Percentiles rank a stretch among this genome's conserved stretches.
Conservation (phyloP, 1,284 basidiomycete genomes). For the Ganoderma boninense region DNA sequence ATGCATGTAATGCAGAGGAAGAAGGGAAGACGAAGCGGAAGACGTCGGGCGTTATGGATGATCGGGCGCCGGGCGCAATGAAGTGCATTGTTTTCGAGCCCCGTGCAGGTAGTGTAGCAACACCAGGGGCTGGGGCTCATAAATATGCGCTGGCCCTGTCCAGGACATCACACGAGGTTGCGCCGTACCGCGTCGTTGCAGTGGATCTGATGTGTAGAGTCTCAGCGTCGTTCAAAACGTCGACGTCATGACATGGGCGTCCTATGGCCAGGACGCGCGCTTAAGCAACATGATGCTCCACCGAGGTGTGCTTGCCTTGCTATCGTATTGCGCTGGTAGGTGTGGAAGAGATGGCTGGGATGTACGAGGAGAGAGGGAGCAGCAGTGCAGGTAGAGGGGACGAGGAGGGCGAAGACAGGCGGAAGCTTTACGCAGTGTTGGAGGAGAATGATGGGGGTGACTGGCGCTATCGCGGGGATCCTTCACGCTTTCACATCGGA, state of each 20-base stretch:
- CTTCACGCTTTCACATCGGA: slow-evolving; percentile 42
- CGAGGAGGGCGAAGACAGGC: slow-evolving; percentile 6
- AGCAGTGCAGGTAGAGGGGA: slow-evolving; percentile 1
- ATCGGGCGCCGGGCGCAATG: slow-evolving; percentile 1
- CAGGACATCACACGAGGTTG: not conserved
- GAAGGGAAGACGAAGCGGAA: slow-evolving; percentile 27
- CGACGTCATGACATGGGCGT: slow-evolving; percentile 25
- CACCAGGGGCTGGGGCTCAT: slow-evolving; percentile 4
- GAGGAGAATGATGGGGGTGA: slow-evolving; percentile 24
- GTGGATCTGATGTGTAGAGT: slow-evolving; percentile 10
- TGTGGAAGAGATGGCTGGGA: not conserved
- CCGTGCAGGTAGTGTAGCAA: slow-evolving; percentile 26
- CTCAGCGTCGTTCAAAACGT: not conserved
- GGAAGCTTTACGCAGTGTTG: slow-evolving; percentile 12
- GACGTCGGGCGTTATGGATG: slow-evolving; percentile 12
- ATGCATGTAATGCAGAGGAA: slow-evolving; percentile 12
- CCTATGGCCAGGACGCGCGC: not conserved
- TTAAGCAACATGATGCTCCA: not conserved
- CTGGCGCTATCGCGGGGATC: slow-evolving; percentile 19
- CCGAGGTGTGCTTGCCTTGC: not conserved
- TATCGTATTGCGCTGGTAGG: not conserved
- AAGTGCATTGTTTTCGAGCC: slow-evolving; percentile 16
- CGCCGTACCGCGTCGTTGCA: not conserved
- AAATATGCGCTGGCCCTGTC: not conserved
- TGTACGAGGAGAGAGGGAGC: slow-evolving; percentile 2